A percentile compares a stretch with the other conserved stretches of the same genome.
phyloP scores from a whole-genome alignment of 2,329 filamentous ascomycete genomes.

The Knoxdaviesia capensis region DNA sequence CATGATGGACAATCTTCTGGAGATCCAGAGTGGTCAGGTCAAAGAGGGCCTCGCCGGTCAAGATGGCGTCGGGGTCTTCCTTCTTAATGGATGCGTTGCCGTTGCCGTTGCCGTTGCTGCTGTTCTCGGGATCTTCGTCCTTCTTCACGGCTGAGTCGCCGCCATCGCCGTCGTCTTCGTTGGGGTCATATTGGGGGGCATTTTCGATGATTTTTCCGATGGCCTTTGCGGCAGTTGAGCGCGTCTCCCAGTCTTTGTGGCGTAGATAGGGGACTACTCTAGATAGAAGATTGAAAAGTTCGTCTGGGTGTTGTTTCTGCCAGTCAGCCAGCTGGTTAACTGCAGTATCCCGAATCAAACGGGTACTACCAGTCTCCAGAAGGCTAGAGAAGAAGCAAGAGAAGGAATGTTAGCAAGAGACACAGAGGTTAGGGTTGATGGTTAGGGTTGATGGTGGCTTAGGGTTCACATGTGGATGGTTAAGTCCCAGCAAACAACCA shows the following conservation, averaged over 20 bases:
- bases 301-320: constrained; percentile 94
- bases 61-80: constrained; percentile 24
- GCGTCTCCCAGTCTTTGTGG: constrained; percentile 92
- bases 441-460: no score
- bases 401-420: no score
- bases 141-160: constrained; percentile 5
- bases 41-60: constrained; percentile 10
- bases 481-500: no score
- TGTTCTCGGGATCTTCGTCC: constrained; percentile 14
- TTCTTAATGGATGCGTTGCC: constrained; percentile 27
- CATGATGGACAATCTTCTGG: constrained; percentile 58
- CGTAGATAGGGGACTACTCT: constrained; percentile 88
- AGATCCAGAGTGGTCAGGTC: constrained; percentile 58
- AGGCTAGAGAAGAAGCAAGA: constrained; percentile 32
- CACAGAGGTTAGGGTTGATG: no score
- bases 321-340: constrained; percentile 94
- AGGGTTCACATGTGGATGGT: no score
- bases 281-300: constrained; percentile 86
- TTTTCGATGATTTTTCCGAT: constrained; percentile 87
- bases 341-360: constrained; percentile 87
- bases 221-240: constrained; percentile 81
- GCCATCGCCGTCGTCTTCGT: constrained; percentile 39
- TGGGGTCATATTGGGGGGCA: constrained; percentile 75
- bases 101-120: constrained; percentile 30
- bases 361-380: constrained; percentile 91